Percentiles rank a stretch among this genome's conserved stretches.
These are phyloP conservation scores for Ramaria sp. DNA, from an alignment of 768 basidiomycete species.

Conservation along the genomic window DNA sequence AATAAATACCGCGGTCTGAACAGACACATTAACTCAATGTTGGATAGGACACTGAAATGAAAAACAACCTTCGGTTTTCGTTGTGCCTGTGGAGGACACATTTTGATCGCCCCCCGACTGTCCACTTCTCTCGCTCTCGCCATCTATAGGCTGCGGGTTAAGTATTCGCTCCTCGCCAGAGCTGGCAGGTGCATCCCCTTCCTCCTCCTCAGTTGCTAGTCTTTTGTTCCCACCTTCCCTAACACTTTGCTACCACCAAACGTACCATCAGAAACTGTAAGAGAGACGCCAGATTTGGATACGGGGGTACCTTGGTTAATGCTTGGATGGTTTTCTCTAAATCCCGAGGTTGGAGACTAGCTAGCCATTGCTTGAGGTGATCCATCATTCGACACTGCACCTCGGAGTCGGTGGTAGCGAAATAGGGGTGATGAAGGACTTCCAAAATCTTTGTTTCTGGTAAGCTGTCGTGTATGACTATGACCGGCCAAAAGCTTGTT, in stretches of 20 bases:
- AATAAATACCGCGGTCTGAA: neutral
- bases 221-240: slow-evolving; percentile 47
- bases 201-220: slow-evolving; percentile 33
- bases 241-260: slow-evolving; percentile 35
- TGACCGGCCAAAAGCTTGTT: neutral
- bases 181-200: neutral
- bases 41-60: neutral
- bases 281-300: too few relatives aligned
- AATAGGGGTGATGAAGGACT: slow-evolving; percentile 65
- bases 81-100: neutral
- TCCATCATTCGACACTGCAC: slow-evolving; percentile 56
- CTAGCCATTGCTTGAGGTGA: slow-evolving; percentile 43
- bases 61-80: neutral
- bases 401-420: slow-evolving; percentile 37
- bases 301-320: slow-evolving; percentile 44
- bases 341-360: slow-evolving; percentile 34
- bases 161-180: too few relatives aligned
- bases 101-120: too few relatives aligned
- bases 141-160: too few relatives aligned
- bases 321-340: slow-evolving; percentile 33
- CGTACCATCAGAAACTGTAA: neutral
- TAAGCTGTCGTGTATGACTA: too few relatives aligned
- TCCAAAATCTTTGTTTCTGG: slow-evolving; percentile 36
- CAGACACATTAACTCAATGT: neutral
- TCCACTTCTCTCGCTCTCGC: too few relatives aligned